A percentile compares a stretch with the other conserved stretches of the same genome.
Conservation (phyloP, 352 stramenopile species). For the Globisporangium mamillatum region DNA sequence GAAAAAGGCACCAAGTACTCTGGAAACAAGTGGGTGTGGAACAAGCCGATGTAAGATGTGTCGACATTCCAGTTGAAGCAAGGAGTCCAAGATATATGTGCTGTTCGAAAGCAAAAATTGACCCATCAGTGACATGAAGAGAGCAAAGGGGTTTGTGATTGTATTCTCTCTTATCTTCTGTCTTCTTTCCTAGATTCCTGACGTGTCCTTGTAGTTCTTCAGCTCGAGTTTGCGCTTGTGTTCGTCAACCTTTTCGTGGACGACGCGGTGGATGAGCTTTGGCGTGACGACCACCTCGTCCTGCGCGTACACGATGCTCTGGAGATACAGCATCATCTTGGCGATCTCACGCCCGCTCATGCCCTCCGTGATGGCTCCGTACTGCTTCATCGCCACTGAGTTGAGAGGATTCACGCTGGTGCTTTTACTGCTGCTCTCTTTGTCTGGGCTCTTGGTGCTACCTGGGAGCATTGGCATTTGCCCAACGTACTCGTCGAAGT, state of each 20-base stretch:
- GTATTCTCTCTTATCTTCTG: background rate
- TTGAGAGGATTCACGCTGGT: constrained; percentile 11
- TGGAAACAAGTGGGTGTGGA: constrained; percentile 86
- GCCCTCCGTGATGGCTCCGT: constrained; percentile 54
- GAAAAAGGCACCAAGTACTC: constrained; percentile 74
- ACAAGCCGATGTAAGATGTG: constrained; percentile 42
- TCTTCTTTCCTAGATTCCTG: background rate
- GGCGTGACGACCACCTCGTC: constrained; percentile 51
- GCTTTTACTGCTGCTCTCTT: background rate
- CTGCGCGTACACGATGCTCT: constrained; percentile 80
- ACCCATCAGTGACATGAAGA: background rate
- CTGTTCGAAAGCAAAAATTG: background rate
- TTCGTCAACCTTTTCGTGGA: constrained; percentile 71
- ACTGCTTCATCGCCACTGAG: constrained; percentile 33
- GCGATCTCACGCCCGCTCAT: constrained; percentile 87
- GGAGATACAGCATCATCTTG: constrained; percentile 86
- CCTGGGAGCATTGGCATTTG: constrained; percentile 15
- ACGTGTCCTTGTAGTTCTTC: constrained; percentile 25
- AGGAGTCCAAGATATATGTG: background rate
- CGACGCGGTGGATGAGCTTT: constrained; percentile 53
- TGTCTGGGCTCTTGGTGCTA: background rate
- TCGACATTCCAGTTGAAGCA: background rate
- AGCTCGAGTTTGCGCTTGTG: constrained; percentile 68
- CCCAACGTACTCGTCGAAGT: constrained; percentile 61
- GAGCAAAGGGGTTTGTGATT: background rate